Base-by-base conservation (phyloP, 768 basidiomycete genomes). In the Dictyophora rubrovolvata region DNA sequence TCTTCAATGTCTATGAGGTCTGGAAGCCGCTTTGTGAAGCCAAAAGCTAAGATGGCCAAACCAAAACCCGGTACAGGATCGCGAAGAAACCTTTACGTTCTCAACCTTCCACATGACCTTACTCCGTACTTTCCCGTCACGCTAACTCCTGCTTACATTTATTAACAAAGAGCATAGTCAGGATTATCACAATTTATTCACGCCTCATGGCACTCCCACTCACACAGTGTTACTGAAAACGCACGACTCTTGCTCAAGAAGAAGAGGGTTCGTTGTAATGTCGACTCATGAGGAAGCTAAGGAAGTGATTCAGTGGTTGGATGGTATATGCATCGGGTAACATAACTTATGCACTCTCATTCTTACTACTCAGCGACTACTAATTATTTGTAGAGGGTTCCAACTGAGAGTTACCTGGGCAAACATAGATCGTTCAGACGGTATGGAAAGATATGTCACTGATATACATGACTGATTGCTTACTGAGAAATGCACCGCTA, bases 201-300 rank as follows among this genome's bases (percentile, higher is more conserved):
- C 78, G 74, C 48, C 57, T 14, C 83, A 79, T 63, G 89, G 89
- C 34, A 78, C 73, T 9, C 86, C 91, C 16, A 72, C 78, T 0
- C 89, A 91, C 67, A 85, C 82, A 20, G 89, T 91, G 21, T 88
- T 91, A 54, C 76, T 91, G 18, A 89, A 88, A 1, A 91, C 89
- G 5, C 82, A 89, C 42, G 89, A 91, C 65, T 88, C 86, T 64
- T 84, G 87, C 47, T 90, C 89, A 37, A 82, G 89, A 54, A 81
- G 89, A 53, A 85, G 89, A 42, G 89, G 89, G 1, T 91, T 91
- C 67, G 75, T 91, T 33, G 89, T 91, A 21, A 90, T 91, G 87
- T 81, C 81, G 17, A 73, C 73, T 21, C 82, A 90, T 63, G 79
- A 80, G 50, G 85, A 89, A 68, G 89, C 89, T 1, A 84, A 76